Conservation (phyloP, 768 basidiomycete species). For the Boletus patriciae region DNA sequence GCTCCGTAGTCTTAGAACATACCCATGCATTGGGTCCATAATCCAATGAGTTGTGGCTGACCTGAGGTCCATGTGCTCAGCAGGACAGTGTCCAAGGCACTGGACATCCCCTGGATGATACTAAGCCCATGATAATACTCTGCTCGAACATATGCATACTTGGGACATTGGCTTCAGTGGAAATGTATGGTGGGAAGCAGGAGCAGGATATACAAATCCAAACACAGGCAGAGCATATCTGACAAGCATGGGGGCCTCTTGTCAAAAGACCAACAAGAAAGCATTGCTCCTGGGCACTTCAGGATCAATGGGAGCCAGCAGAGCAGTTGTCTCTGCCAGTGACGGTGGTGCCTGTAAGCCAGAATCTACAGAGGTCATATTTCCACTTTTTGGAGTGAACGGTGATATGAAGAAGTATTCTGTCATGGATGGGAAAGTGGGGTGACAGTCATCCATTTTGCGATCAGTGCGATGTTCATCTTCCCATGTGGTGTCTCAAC, state of each 20-base stretch:
- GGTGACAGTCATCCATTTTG: background rate
- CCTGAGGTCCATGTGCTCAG: conserved; percentile 93
- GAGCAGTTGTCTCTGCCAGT: conserved; percentile 62
- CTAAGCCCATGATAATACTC: conserved; percentile 71
- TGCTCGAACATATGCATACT: conserved; percentile 82
- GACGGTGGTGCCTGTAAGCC: conserved; percentile 11
- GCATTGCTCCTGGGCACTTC: conserved; percentile 25
- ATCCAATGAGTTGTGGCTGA: conserved; percentile 80
- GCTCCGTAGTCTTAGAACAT: background rate
- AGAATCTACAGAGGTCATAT: conserved; percentile 1
- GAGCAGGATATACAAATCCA: conserved; percentile 46
- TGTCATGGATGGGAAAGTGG: background rate
- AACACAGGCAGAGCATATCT: conserved; percentile 78
- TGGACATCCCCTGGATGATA: conserved; percentile 79
- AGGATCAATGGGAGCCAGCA: conserved; percentile 44
- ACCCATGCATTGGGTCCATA: conserved; percentile 92
- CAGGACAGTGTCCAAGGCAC: conserved; percentile 88
- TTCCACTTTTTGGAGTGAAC: background rate
- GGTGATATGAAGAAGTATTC: conserved; percentile 2
- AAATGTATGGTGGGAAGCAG: background rate
- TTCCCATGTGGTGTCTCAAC: conserved; percentile 49
- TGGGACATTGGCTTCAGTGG: background rate
- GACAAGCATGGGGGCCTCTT: conserved; percentile 43
- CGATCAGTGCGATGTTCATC: conserved; percentile 2
- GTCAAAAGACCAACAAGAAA: background rate